These are phyloP conservation scores for Hysterium pulicare DNA, from an alignment of 2,329 filamentous ascomycete species.

Conservation along the genomic window DNA sequence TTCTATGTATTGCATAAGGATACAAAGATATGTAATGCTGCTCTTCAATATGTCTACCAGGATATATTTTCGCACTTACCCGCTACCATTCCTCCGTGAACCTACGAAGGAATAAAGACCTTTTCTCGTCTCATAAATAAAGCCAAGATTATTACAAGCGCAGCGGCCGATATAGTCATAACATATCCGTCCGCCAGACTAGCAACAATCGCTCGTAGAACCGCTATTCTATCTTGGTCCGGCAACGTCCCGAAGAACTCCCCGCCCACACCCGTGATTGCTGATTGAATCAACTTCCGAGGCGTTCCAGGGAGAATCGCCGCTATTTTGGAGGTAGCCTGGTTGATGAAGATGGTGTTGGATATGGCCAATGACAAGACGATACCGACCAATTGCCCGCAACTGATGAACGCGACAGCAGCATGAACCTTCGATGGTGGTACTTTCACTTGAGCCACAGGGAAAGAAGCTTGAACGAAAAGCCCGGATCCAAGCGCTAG, in stretches of 20 bases:
- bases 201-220: slow-evolving; percentile 27
- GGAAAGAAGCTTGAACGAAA: slow-evolving; percentile 5
- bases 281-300: neutral
- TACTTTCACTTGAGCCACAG: slow-evolving; percentile 6
- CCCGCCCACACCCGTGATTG: neutral
- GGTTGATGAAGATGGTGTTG: slow-evolving; percentile 8
- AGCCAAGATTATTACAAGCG: slow-evolving; percentile 18
- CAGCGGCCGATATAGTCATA: slow-evolving; percentile 26
- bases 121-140: slow-evolving; percentile 26
- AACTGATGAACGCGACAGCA: slow-evolving; percentile 9
- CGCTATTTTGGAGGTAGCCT: neutral
- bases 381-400: slow-evolving; percentile 8
- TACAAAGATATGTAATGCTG: too few relatives aligned
- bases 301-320: neutral
- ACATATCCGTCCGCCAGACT: slow-evolving; percentile 29
- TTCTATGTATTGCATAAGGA: too few relatives aligned
- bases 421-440: neutral
- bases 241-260: neutral
- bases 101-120: too few relatives aligned
- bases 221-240: slow-evolving; percentile 10
- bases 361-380: slow-evolving; percentile 7
- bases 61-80: too few relatives aligned
- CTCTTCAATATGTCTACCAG: too few relatives aligned
- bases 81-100: too few relatives aligned
- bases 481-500: slow-evolving; percentile 18